These are phyloP conservation scores for Grosmannia serpens DNA, from an alignment of 2,329 filamentous ascomycete genomes.

Conservation along the genomic window DNA sequence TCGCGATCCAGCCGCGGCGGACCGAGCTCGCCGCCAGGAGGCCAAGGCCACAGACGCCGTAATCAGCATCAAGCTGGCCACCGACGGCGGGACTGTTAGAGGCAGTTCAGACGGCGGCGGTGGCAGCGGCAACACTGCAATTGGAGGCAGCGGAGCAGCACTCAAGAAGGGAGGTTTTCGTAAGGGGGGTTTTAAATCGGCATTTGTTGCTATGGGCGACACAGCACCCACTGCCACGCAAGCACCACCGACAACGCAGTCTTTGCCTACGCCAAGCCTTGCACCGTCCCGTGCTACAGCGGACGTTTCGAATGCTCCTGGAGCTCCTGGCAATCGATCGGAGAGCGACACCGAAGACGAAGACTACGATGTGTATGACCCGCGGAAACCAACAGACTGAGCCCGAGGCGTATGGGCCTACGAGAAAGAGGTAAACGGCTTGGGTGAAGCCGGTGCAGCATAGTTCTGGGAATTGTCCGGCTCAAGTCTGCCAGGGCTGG, in stretches of 20 bases:
- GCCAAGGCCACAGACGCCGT: constrained; percentile 54
- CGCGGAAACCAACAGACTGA: constrained; percentile 49
- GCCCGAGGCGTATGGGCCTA: constrained; percentile 38
- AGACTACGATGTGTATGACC: constrained; percentile 58
- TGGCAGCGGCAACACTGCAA: constrained; percentile 16
- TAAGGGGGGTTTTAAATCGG: constrained; percentile 73
- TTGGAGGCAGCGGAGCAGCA: background rate
- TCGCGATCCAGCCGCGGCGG: constrained; percentile 54
- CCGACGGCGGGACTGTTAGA: constrained; percentile 19
- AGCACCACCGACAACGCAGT: background rate
- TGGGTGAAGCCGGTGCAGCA: no score
- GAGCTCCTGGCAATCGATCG: background rate
- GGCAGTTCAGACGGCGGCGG: constrained; percentile 16
- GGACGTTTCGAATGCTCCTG: background rate
- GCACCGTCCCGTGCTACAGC: background rate
- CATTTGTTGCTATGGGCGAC: constrained; percentile 37
- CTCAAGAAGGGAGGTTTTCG: constrained; percentile 66
- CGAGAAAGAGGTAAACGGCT: constrained; percentile 27
- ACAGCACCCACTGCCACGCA: background rate
- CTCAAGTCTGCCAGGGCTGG: no score
- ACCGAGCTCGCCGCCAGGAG: constrained; percentile 56
- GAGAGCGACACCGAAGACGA: constrained; percentile 61
- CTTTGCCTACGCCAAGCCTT: background rate
- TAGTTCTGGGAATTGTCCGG: no score
- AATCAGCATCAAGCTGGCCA: constrained; percentile 53